Evolutionary conservation across 176 grass and related monocot genomes (phyloP), one percentile per base, ranked within the genome.

Genomic region (Phoenix roebelenii): DNA sequence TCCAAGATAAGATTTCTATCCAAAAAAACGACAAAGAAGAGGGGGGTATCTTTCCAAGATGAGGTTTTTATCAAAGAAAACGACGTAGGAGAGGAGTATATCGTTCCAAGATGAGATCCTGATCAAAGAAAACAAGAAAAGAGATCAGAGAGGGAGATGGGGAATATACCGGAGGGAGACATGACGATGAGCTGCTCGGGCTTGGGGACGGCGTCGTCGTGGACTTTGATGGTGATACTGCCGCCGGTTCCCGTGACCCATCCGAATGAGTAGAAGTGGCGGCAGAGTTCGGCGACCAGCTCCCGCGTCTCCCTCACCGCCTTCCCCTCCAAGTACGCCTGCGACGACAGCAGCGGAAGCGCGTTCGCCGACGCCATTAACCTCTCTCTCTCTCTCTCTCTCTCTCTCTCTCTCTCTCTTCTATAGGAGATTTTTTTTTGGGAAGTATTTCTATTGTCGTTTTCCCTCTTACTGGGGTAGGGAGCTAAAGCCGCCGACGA

Each of bases 161-260:
- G 10, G 9, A 12, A 12, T 1, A 30, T 77, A 95, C 90, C 90
- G n/a, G 86, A 95, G 25, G 91, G 80, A 7, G 86, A 79, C 86
- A 87, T 87, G 78, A 87, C 68, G 83, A 97, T 91, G 66, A 97
- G 78, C 54, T 87, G 93, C 1, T 91, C 23, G 18, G 80, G 25
- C 39, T 88, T 89, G 18, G 77, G 72, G 49, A 87, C 52, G 15
- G 74, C 69, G 18, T 70, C 80, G 59, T 91, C 92, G 66, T 97
- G 89, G 74, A 79, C 87, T 75, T 90, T 90, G 72, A 90, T 73
- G 68, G 91, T 87, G 75, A 96, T 85, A 74, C 82, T 90, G 49
- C 83, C 77, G 52, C 86, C 80, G 18, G 83, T 90, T 51, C 83
- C 83, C 9, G 86, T 90, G 60, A 97, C 87, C 87, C 93, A 91